These are phyloP conservation scores for Saccharomycopsis capsularis DNA, from an alignment of 805 yeast genomes.

Conservation along the genomic window DNA sequence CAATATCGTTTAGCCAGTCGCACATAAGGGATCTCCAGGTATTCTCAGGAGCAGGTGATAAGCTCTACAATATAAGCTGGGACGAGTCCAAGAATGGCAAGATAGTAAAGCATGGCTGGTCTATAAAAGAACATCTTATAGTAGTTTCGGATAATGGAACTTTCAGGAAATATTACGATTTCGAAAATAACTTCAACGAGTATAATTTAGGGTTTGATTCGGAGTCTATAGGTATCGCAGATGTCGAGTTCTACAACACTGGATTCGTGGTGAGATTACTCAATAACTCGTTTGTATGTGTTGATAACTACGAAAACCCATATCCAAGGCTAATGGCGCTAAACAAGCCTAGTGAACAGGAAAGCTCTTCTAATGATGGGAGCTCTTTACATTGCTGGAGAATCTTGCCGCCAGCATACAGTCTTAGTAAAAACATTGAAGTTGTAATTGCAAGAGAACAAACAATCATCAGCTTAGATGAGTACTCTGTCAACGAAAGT, in stretches of 20 bases:
- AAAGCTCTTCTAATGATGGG: neutral
- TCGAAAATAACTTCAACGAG: conserved; percentile 61
- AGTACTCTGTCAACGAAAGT: neutral
- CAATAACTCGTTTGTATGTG: conserved; percentile 36
- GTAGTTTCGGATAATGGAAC: conserved; percentile 48
- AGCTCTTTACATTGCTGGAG: conserved; percentile 25
- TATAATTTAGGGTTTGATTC: conserved; percentile 33
- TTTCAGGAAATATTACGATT: conserved; percentile 54
- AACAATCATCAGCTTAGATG: conserved; percentile 4
- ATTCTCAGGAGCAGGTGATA: conserved; percentile 31
- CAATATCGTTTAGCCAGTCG: neutral
- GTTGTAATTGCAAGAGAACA: conserved; percentile 23
- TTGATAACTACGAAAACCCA: conserved; percentile 36
- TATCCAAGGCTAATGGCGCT: conserved; percentile 21
- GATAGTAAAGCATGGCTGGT: conserved; percentile 49
- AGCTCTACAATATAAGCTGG: conserved; percentile 32
- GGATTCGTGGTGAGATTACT: conserved; percentile 40
- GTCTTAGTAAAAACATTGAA: conserved; percentile 26
- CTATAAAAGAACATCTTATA: conserved; percentile 45
- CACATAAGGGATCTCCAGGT: conserved; percentile 25
- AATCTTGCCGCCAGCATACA: conserved; percentile 25
- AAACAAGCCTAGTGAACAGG: neutral
- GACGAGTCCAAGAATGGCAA: conserved; percentile 42
- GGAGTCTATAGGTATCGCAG: conserved; percentile 29
- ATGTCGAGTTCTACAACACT: conserved; percentile 33